A percentile compares a stretch with the other conserved stretches of the same genome.
Evolutionary conservation across 208 protist species (phyloP).

Genomic region (Naegleria gruberi): DNA sequence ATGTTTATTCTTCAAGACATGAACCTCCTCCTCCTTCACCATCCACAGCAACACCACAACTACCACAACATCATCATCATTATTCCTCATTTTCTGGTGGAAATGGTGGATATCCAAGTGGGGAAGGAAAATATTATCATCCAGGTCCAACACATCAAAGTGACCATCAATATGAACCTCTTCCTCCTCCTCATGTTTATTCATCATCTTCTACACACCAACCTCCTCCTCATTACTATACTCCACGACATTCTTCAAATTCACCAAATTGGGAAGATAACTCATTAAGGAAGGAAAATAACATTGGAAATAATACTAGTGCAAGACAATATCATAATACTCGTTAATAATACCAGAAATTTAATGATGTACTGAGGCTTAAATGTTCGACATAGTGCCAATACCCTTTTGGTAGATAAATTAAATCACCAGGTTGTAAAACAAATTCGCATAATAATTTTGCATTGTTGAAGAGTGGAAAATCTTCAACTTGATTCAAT

Average conservation of each 20-base stretch:
- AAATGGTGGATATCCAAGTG: too few relatives aligned
- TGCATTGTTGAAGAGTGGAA: background rate
- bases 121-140: too few relatives aligned
- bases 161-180: too few relatives aligned
- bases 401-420: constrained; percentile 83
- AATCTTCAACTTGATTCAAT: background rate
- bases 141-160: too few relatives aligned
- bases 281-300: too few relatives aligned
- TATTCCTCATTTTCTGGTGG: too few relatives aligned
- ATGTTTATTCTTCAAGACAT: too few relatives aligned
- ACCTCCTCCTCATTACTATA: background rate
- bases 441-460: constrained; percentile 44
- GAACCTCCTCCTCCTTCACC: too few relatives aligned
- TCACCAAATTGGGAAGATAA: background rate
- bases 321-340: background rate
- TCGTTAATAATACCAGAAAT: background rate
- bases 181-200: too few relatives aligned
- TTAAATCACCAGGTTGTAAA: constrained; percentile 73
- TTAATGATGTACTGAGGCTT: background rate
- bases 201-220: background rate
- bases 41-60: too few relatives aligned
- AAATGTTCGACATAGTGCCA: background rate
- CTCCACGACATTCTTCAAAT: background rate
- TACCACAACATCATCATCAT: too few relatives aligned
- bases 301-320: too few relatives aligned